These are phyloP conservation scores for Leccinum cinnamomeum DNA, from an alignment of 1,284 basidiomycete genomes.

Conservation along the genomic window DNA sequence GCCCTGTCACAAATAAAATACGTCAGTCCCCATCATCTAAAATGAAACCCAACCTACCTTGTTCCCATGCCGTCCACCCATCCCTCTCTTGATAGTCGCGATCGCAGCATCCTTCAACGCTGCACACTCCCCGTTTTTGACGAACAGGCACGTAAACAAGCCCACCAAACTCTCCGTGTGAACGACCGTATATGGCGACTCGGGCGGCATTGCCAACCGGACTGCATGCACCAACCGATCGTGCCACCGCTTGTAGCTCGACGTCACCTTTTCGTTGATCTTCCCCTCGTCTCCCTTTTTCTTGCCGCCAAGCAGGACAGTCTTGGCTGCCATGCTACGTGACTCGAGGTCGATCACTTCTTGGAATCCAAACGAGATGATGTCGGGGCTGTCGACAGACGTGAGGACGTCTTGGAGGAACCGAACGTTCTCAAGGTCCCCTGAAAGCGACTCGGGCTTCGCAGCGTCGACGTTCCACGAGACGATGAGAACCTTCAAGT, in stretches of 20 bases:
- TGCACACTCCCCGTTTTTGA: slow-evolving; percentile 62
- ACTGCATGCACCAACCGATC: slow-evolving; percentile 80
- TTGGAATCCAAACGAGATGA: slow-evolving; percentile 94
- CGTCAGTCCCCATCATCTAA: background rate
- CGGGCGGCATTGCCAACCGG: slow-evolving; percentile 63
- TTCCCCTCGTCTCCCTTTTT: slow-evolving; percentile 65
- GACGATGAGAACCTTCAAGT: slow-evolving; percentile 78
- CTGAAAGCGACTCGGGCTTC: slow-evolving; percentile 72
- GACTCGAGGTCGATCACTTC: slow-evolving; percentile 94
- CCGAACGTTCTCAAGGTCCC: slow-evolving; percentile 60
- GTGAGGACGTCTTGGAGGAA: slow-evolving; percentile 74
- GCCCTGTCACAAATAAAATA: slow-evolving; percentile 51
- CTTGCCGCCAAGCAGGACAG: slow-evolving; percentile 72
- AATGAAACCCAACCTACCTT: slow-evolving; percentile 56
- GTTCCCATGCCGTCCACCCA: slow-evolving; percentile 93
- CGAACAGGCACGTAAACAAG: slow-evolving; percentile 85
- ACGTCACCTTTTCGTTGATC: slow-evolving; percentile 77
- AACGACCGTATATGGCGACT: slow-evolving; percentile 73
- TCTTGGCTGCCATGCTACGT: slow-evolving; percentile 89
- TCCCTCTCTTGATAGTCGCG: slow-evolving; percentile 88
- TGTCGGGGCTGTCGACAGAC: slow-evolving; percentile 77
- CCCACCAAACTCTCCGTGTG: slow-evolving; percentile 91
- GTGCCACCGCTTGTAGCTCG: slow-evolving; percentile 86
- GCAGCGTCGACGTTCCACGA: slow-evolving; percentile 95
- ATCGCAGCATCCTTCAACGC: slow-evolving; percentile 72